Conservation (phyloP, 75 land plant genomes). For the Isoetes taiwanensis region DNA sequence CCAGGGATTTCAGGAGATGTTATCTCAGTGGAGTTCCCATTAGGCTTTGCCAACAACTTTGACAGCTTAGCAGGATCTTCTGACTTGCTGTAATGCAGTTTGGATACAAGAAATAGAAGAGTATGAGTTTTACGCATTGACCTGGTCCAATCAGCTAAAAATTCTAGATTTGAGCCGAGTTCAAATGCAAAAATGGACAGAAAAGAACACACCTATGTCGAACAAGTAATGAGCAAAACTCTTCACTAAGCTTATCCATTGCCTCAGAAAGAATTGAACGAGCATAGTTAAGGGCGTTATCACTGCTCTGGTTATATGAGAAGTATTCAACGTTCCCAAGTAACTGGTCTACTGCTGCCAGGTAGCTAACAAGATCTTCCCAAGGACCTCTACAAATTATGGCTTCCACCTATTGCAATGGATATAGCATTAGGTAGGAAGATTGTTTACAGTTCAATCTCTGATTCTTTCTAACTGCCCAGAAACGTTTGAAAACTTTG, state of each 20-base stretch:
- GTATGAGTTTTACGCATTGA: no score
- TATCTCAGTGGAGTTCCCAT: no score
- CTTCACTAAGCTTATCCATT: constrained; percentile 13
- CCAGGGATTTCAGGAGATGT: no score
- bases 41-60: constrained; percentile 4
- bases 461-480: no score
- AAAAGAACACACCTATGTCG: constrained; percentile 10
- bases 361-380: constrained; percentile 14
- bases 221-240: constrained; percentile 8
- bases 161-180: neutral
- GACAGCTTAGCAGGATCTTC: constrained; percentile 12
- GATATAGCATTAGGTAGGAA: no score
- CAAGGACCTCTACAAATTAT: constrained; percentile 11
- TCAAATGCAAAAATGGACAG: neutral
- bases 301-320: neutral
- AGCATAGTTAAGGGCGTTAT: neutral
- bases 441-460: no score
- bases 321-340: constrained; percentile 7
- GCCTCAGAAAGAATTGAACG: constrained; percentile 13
- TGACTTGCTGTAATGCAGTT: constrained; percentile 11
- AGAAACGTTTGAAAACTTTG: neutral
- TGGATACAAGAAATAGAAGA: no score
- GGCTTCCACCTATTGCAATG: constrained; percentile 10
- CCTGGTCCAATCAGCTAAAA: neutral
- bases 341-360: constrained; percentile 14